Base-by-base conservation (phyloP, 2,329 filamentous ascomycete species). In the Phialophora macrospora region DNA sequence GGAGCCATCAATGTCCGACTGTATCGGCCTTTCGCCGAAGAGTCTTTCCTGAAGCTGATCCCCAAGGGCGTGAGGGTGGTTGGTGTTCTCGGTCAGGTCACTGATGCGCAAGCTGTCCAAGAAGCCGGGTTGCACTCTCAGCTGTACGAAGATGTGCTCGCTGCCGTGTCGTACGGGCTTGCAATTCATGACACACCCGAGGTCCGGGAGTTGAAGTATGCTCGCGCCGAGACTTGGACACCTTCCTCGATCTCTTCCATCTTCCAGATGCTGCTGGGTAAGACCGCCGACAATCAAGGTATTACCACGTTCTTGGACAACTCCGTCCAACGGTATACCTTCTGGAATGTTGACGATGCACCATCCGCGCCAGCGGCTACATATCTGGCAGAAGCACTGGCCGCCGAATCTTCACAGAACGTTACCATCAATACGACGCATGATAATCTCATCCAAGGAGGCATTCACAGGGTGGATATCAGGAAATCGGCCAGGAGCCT, bases 1-100 rank as follows among this genome's bases (percentile, higher is more conserved):
- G 95, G 95, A 73, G 90, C 94, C 46, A 84, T 99, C 78, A 94
- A 92, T 73, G 94, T 98, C 55, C 90, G 95, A 70, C 85, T 99
- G 62, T 99, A 98, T 83, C 88, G 94, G 51, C 95, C 95, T 17
- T 98, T 99, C 75, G 87, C 95, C 34, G 95, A 99, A 80, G 93
- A 97, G 76, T 91, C 92, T 59, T 98, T 99, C 84, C 82, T 98
- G 69, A 88, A 90, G 71, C 86, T 87, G 11, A 85, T 99, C 30
- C 93, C 95, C 38, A 83, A 87, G 71, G 90, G 90, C 41, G 86
- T 89, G 55, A 87, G 87, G 79, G 90, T 85, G 68, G 84, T 99
- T 70, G 89, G 90, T 44, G 92, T 98, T 22, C 86, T 99, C 5
- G 95, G 95, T 61, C 95, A 99, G 77, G 94, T 99, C 71, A 80